These are phyloP conservation scores for Hebeloma cylindrosporum DNA, from an alignment of 768 basidiomycete genomes.

Conservation along the genomic window DNA sequence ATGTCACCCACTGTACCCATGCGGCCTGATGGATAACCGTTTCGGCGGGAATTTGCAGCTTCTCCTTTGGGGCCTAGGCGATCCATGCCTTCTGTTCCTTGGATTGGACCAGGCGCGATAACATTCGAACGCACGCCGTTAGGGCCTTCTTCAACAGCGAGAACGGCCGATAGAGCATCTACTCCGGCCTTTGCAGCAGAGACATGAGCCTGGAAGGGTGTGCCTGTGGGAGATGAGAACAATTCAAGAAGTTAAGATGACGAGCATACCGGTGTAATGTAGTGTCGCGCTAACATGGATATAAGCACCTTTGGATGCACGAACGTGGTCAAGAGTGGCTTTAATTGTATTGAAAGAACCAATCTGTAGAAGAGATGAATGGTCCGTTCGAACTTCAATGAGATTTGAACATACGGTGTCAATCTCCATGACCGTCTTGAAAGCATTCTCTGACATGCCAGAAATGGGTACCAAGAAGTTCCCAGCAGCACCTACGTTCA, in stretches of 20 bases:
- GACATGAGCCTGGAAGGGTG: conserved; percentile 89
- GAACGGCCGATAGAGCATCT: conserved; percentile 81
- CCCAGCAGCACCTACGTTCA: conserved; percentile 78
- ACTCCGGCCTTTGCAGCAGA: conserved; percentile 94
- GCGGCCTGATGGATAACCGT: conserved; percentile 44
- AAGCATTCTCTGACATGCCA: conserved; percentile 83
- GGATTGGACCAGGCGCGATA: conserved; percentile 82
- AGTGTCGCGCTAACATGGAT: conserved; percentile 88
- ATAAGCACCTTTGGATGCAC: conserved; percentile 74
- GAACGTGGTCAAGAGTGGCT: conserved; percentile 77
- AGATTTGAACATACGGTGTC: conserved; percentile 77
- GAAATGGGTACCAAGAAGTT: conserved; percentile 92
- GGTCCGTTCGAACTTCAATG: no score
- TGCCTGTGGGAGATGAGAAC: conserved; percentile 43
- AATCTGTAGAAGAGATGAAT: conserved; percentile 45
- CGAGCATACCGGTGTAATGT: conserved; percentile 70
- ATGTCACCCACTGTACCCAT: conserved; percentile 60
- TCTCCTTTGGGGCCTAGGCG: conserved; percentile 46
- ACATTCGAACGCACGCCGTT: conserved; percentile 91
- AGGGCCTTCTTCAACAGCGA: conserved; percentile 94
- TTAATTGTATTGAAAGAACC: conserved; percentile 96
- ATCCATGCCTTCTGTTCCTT: conserved; percentile 70
- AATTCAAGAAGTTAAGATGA: conserved; percentile 5
- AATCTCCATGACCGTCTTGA: conserved; percentile 91
- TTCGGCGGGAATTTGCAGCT: conserved; percentile 8